Evolutionary conservation across 2,329 filamentous ascomycete genomes (phyloP).

Genomic region (Aspergillus texensis): DNA sequence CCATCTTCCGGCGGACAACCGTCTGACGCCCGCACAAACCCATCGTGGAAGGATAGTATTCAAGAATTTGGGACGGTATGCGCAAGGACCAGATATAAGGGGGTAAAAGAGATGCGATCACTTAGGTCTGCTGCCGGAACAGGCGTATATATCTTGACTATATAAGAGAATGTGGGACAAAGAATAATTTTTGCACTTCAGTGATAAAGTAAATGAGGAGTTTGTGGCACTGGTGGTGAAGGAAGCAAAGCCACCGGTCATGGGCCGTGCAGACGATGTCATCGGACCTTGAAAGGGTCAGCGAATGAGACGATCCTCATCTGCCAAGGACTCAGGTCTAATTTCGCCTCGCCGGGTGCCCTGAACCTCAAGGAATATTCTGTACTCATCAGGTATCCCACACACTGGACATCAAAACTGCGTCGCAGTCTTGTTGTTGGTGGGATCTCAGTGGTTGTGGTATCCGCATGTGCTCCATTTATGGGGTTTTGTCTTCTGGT

Average conservation of each 20-base stretch:
- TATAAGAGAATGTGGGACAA: slow-evolving; percentile 1
- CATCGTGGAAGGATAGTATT: slow-evolving; percentile 40
- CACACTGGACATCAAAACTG: neutral
- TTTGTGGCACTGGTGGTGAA: slow-evolving; percentile 22
- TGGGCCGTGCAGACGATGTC: slow-evolving; percentile 37
- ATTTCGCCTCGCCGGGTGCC: slow-evolving; percentile 16
- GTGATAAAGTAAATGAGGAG: slow-evolving; percentile 14
- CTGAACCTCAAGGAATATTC: slow-evolving; percentile 10
- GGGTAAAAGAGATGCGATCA: slow-evolving; percentile 26
- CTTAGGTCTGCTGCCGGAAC: neutral
- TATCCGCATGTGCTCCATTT: slow-evolving; percentile 5
- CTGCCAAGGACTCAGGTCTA: slow-evolving; percentile 21
- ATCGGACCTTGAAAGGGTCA: slow-evolving; percentile 34
- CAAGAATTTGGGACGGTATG: slow-evolving; percentile 11
- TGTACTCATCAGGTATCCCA: neutral
- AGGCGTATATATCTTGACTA: neutral
- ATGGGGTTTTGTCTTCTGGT: neutral
- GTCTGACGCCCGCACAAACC: slow-evolving; percentile 72
- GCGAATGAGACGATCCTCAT: slow-evolving; percentile 62
- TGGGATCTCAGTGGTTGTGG: neutral
- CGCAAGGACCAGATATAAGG: slow-evolving; percentile 11
- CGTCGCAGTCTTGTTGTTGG: neutral
- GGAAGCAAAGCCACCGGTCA: slow-evolving; percentile 24
- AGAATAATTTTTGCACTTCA: neutral
- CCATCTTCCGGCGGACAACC: slow-evolving; percentile 93